These are phyloP conservation scores for Solanum chiquidenum DNA, from an alignment of 257 asterid species.

Conservation along the genomic window DNA sequence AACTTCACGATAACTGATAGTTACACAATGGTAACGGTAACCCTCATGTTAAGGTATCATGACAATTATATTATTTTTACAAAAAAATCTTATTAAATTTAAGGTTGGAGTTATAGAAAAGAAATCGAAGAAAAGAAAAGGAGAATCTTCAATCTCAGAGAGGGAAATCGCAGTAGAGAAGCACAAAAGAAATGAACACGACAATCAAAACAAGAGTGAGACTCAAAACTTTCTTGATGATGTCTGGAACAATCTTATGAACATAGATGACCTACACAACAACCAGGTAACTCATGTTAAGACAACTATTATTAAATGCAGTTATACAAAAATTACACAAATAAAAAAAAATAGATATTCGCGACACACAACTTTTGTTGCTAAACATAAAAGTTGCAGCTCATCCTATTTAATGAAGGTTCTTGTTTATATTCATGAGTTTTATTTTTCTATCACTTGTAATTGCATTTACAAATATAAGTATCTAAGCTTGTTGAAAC, in stretches of 20 bases:
- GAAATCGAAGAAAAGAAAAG: neutral
- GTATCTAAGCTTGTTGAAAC: no score
- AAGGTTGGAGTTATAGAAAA: neutral
- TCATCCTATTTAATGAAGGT: no score
- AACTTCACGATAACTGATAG: neutral
- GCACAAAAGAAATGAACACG: neutral
- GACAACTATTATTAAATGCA: neutral
- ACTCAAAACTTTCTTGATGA: neutral
- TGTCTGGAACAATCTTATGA: neutral
- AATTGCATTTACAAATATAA: no score
- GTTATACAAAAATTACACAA: neutral
- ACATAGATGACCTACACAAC: neutral
- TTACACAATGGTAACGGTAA: neutral
- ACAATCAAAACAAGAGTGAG: neutral
- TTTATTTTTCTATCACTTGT: no score
- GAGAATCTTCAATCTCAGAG: neutral
- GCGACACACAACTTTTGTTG: neutral
- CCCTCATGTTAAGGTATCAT: neutral
- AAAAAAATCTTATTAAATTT: neutral
- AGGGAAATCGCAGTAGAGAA: neutral
- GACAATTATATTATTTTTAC: neutral
- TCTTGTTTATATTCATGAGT: no score
- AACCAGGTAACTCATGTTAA: neutral
- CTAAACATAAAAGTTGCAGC: neutral
- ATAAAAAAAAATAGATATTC: neutral